phyloP scores from a whole-genome alignment of 1,284 basidiomycete species.

The Ganoderma sinense region DNA sequence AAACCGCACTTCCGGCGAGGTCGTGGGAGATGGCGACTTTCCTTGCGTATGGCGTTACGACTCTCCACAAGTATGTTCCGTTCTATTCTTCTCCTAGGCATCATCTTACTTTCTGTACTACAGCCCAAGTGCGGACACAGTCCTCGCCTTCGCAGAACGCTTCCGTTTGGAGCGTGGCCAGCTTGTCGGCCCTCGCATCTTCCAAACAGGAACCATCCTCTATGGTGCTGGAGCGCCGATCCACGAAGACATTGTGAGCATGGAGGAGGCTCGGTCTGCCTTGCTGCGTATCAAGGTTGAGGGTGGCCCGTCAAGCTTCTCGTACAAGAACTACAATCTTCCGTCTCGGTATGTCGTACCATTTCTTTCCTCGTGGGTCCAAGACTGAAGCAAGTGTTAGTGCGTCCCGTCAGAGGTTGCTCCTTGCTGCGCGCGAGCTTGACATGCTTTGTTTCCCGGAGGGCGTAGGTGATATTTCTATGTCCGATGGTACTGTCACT shows the following conservation, averaged over 20 bases:
- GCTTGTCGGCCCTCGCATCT: conserved; percentile 72
- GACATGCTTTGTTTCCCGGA: conserved; percentile 78
- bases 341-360: conserved; percentile 58
- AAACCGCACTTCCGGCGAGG: conserved; percentile 58
- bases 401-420: conserved; percentile 72
- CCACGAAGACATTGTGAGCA: conserved; percentile 69
- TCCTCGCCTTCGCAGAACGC: conserved; percentile 67
- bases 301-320: conserved; percentile 71
- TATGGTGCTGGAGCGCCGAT: conserved; percentile 63
- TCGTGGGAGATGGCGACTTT: conserved; percentile 81
- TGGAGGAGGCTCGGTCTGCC: conserved; percentile 68
- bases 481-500: background rate
- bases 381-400: conserved; percentile 41
- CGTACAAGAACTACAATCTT: conserved; percentile 80
- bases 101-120: conserved; percentile 2
- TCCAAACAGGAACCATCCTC: conserved; percentile 70
- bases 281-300: conserved; percentile 73
- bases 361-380: background rate
- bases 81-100: background rate
- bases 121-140: conserved; percentile 71
- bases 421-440: conserved; percentile 65
- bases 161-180: conserved; percentile 72
- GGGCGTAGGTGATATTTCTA: conserved; percentile 50
- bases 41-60: conserved; percentile 80
- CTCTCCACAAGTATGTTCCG: conserved; percentile 70